Evolutionary conservation across 2,329 filamentous ascomycete genomes (phyloP).

Genomic region (Ophidiomyces ophidiicola): DNA sequence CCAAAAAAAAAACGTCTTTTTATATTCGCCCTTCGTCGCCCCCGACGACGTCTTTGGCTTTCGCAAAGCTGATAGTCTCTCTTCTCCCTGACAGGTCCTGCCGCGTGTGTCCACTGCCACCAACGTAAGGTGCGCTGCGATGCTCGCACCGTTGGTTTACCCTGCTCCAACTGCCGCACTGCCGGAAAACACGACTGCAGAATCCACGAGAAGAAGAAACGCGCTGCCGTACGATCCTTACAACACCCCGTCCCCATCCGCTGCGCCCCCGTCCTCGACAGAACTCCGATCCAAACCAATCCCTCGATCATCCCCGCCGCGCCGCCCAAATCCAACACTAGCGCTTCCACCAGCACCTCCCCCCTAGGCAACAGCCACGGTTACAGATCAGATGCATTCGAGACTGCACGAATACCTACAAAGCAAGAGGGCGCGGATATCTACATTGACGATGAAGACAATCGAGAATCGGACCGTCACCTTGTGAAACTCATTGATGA

Average conservation of each 20-base stretch:
- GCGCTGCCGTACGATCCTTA: slow-evolving; percentile 31
- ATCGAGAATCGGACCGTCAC: slow-evolving; percentile 34
- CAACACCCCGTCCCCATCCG: slow-evolving; percentile 38
- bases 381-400: slow-evolving; percentile 12
- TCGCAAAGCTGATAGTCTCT: slow-evolving; percentile 1
- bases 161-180: slow-evolving; percentile 39
- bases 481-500: slow-evolving; percentile 42
- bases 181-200: slow-evolving; percentile 34
- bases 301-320: slow-evolving; percentile 2
- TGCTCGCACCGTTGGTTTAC: slow-evolving; percentile 36
- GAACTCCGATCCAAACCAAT: slow-evolving; percentile 4
- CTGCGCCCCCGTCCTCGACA: slow-evolving; percentile 24
- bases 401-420: slow-evolving; percentile 18
- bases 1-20: background rate
- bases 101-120: slow-evolving; percentile 40
- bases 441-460: slow-evolving; percentile 30
- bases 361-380: background rate
- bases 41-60: too few species aligned
- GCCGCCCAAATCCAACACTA: slow-evolving; percentile 4
- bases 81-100: slow-evolving; percentile 23
- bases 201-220: slow-evolving; percentile 42
- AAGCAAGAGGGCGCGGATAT: slow-evolving; percentile 21
- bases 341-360: background rate
- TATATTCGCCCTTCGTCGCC: background rate
- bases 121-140: slow-evolving; percentile 43